Conservation (phyloP, 306 rosid genomes). For the Prunus armeniaca region DNA sequence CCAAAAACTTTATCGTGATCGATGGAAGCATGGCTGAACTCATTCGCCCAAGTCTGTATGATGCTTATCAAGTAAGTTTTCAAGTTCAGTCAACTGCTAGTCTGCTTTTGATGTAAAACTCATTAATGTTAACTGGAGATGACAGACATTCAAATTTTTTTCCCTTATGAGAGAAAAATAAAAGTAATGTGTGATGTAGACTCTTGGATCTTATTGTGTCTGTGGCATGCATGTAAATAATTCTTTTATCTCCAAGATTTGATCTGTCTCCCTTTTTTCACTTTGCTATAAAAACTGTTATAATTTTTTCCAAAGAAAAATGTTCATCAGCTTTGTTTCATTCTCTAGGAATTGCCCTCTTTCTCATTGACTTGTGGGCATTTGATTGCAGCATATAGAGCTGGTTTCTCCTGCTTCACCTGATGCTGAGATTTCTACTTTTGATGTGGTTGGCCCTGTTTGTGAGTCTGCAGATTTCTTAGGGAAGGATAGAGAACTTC, state of each 20-base stretch:
- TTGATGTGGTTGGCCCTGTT: constrained; percentile 65
- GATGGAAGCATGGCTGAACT: constrained; percentile 99
- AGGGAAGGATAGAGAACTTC: constrained; percentile 55
- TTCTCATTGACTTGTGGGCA: constrained; percentile 9
- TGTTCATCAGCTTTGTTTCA: neutral
- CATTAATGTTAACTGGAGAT: neutral
- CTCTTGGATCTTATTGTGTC: neutral
- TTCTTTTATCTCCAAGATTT: neutral
- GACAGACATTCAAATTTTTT: neutral
- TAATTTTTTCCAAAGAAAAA: neutral
- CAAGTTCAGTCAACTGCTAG: constrained; percentile 1
- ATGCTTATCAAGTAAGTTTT: constrained; percentile 80
- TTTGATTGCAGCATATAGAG: constrained; percentile 80
- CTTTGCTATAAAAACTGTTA: neutral
- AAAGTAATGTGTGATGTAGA: neutral
- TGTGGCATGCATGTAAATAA: neutral
- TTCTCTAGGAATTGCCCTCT: neutral
- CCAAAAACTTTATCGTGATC: constrained; percentile 82
- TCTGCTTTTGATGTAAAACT: neutral
- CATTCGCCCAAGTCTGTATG: constrained; percentile 96
- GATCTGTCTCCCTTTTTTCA: neutral
- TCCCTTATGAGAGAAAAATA: neutral
- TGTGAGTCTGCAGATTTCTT: constrained; percentile 67
- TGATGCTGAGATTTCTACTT: constrained; percentile 38
- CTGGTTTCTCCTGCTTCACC: constrained; percentile 76